A percentile compares a stretch with the other conserved stretches of the same genome.
These are phyloP conservation scores for Moesziomyces aphidis DNA, from an alignment of 1,284 basidiomycete species.

Conservation along the genomic window DNA sequence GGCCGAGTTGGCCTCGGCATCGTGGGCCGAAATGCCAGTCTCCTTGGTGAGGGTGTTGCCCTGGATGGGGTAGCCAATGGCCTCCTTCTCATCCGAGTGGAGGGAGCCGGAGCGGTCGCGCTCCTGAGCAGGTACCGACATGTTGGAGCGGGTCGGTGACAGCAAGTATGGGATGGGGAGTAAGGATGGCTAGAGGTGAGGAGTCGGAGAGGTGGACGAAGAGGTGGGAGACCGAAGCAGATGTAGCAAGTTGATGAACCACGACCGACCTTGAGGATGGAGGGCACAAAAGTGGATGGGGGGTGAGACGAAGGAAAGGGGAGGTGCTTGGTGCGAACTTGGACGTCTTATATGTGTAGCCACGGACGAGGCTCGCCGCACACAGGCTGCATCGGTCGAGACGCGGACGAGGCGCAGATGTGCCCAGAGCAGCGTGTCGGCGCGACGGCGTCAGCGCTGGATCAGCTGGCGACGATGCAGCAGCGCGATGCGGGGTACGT, in stretches of 20 bases:
- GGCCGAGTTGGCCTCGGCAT: slow-evolving; percentile 36
- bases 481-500: neutral
- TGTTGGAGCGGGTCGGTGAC: neutral
- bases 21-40: slow-evolving; percentile 17
- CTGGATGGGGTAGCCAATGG: slow-evolving; percentile 33
- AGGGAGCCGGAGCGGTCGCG: slow-evolving; percentile 44
- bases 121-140: slow-evolving; percentile 21
- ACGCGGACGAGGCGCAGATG: neutral
- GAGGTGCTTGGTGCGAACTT: neutral
- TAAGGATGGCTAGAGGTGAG: neutral
- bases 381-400: neutral
- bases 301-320: neutral
- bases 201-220: neutral
- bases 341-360: neutral
- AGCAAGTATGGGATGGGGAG: neutral
- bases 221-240: neutral
- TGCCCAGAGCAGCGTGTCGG: too few species aligned
- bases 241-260: neutral
- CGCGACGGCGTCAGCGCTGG: neutral
- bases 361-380: neutral
- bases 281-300: neutral
- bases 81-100: slow-evolving; percentile 46
- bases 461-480: neutral
- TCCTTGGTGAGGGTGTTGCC: slow-evolving; percentile 34
- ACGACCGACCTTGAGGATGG: neutral